Evolutionary conservation across 371 early-diverging fungal genomes (phyloP).

Genomic region (Choanephora cucurbitarum): DNA sequence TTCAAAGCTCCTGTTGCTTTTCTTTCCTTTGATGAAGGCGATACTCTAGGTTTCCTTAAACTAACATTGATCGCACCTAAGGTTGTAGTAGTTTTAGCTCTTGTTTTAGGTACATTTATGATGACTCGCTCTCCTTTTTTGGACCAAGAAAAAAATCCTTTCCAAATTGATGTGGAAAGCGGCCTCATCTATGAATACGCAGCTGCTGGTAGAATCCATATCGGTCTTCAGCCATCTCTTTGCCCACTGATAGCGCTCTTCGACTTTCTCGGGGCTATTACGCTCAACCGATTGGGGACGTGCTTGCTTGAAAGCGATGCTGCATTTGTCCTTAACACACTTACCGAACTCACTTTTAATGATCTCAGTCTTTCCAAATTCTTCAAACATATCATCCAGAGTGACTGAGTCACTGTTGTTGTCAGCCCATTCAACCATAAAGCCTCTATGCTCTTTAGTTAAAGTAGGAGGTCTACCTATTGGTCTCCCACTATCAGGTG

Average conservation of each 20-base stretch:
- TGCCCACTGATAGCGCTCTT: neutral
- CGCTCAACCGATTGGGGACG: neutral
- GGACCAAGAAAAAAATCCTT: conserved; percentile 6
- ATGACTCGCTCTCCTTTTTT: neutral
- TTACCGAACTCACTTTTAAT: neutral
- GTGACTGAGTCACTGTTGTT: neutral
- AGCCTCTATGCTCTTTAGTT: conserved; percentile 6
- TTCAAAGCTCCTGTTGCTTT: neutral
- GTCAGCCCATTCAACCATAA: conserved; percentile 10
- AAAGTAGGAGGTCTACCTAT: conserved; percentile 5
- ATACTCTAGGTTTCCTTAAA: conserved; percentile 15
- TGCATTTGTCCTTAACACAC: neutral
- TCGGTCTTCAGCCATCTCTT: neutral
- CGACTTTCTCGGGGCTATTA: conserved; percentile 7
- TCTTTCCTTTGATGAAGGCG: conserved; percentile 14
- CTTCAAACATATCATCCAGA: conserved; percentile 9
- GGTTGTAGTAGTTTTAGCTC: conserved; percentile 10
- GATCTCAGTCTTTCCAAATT: conserved; percentile 3
- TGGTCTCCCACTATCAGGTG: neutral
- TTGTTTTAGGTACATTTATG: conserved; percentile 2
- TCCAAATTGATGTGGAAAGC: conserved; percentile 8
- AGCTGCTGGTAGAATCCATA: neutral
- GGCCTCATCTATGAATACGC: conserved; percentile 12
- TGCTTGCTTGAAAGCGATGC: neutral
- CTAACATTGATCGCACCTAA: conserved; percentile 20